phyloP scores from a whole-genome alignment of 2,329 filamentous ascomycete species.

The Pseudogymnoascus sp. region DNA sequence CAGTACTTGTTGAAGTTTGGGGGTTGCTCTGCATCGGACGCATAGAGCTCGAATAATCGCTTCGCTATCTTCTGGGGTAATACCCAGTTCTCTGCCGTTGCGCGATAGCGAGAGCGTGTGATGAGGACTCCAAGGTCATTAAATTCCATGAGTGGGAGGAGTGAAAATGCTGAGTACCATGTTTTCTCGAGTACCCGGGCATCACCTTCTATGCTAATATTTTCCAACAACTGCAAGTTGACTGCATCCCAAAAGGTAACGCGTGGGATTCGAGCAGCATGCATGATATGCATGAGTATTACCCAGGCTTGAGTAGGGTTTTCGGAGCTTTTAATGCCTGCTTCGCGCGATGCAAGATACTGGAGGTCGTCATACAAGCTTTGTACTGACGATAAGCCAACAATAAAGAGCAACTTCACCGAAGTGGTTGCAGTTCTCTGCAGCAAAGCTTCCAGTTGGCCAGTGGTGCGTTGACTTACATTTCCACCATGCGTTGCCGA shows the following conservation, averaged over 20 bases:
- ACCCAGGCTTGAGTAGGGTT: conserved; percentile 49
- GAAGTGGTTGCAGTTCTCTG: conserved; percentile 35
- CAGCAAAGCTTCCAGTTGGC: conserved; percentile 44
- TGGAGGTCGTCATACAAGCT: conserved; percentile 44
- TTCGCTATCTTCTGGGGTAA: conserved; percentile 51
- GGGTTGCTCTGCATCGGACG: conserved; percentile 45
- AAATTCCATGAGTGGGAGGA: conserved; percentile 56
- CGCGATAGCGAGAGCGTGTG: conserved; percentile 31
- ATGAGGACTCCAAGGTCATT: conserved; percentile 45
- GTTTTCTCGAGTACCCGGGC: conserved; percentile 44
- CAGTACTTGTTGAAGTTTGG: conserved; percentile 61
- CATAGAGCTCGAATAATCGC: conserved; percentile 52
- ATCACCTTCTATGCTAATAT: conserved; percentile 33
- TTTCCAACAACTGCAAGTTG: conserved; percentile 37
- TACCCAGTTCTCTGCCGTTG: conserved; percentile 50
- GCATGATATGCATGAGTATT: conserved; percentile 47
- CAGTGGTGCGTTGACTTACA: conserved; percentile 11
- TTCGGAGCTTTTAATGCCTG: conserved; percentile 44
- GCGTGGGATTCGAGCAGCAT: conserved; percentile 42
- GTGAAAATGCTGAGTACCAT: conserved; percentile 53
- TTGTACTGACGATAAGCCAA: conserved; percentile 39
- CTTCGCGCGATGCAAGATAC: conserved; percentile 38
- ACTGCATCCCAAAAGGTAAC: conserved; percentile 55
- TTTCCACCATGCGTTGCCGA: conserved; percentile 30
- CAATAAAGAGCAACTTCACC: conserved; percentile 35